Percentiles rank a stretch among this genome's conserved stretches.
These are phyloP conservation scores for Guillardia theta DNA, from an alignment of 78 protist species.

Conservation along the genomic window DNA sequence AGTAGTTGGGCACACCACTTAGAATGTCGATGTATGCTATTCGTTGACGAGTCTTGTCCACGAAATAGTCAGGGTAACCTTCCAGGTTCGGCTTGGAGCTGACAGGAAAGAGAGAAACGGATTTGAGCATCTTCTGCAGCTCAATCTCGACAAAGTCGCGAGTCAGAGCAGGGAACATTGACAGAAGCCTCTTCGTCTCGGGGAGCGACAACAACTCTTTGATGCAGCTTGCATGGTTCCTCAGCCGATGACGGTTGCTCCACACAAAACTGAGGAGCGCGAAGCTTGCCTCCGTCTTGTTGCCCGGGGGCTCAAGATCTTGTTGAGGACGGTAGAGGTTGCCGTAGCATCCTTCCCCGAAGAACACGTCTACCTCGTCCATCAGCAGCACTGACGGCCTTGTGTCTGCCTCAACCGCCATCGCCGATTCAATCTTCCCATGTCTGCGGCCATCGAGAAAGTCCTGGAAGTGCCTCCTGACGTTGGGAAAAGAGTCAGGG, in stretches of 20 bases:
- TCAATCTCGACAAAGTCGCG: background rate
- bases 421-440: no score
- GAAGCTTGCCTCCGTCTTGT: background rate
- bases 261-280: background rate
- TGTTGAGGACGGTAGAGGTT: background rate
- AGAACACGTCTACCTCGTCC: constrained; percentile 27
- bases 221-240: background rate
- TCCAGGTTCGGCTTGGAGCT: background rate
- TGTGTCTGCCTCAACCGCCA: background rate
- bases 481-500: background rate
- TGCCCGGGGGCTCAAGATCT: background rate
- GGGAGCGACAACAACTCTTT: background rate
- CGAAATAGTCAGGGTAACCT: background rate
- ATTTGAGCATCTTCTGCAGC: background rate
- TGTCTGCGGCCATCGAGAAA: background rate
- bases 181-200: background rate
- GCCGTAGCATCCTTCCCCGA: background rate
- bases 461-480: background rate
- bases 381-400: background rate
- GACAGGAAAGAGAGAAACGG: background rate
- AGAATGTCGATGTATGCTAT: background rate
- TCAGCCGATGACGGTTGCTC: background rate
- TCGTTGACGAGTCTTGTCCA: background rate
- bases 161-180: background rate
- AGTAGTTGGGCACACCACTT: background rate